These are phyloP conservation scores for Carallia pectinifolia DNA, from an alignment of 345 rosid genomes.

Conservation along the genomic window DNA sequence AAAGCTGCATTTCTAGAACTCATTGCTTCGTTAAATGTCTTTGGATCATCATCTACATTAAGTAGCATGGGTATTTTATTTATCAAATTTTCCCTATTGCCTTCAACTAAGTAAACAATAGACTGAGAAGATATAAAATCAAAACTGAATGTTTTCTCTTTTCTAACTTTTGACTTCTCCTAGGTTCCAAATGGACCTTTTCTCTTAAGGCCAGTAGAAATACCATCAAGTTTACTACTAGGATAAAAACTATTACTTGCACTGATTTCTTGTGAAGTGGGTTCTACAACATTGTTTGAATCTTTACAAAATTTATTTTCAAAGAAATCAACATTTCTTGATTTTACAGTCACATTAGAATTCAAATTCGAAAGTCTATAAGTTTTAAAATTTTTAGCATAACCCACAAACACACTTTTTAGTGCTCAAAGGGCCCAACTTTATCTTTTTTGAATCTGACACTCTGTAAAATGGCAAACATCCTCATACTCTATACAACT, in stretches of 20 bases:
- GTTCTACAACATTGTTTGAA: neutral
- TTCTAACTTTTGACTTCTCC: neutral
- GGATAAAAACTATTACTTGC: neutral
- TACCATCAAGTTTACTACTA: neutral
- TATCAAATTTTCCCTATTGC: neutral
- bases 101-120: neutral
- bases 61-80: neutral
- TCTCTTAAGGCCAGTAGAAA: neutral
- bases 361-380: neutral
- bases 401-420: neutral
- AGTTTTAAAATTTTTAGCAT: slow-evolving; percentile 4
- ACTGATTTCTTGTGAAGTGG: neutral
- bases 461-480: too few relatives aligned
- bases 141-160: neutral
- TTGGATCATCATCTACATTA: slow-evolving; percentile 1
- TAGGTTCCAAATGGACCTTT: neutral
- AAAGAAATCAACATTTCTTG: slow-evolving; percentile 1
- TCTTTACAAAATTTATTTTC: neutral
- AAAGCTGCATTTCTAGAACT: too few relatives aligned
- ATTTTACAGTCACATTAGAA: slow-evolving; percentile 1
- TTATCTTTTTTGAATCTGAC: too few relatives aligned
- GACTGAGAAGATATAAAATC: slow-evolving; percentile 1
- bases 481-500: too few relatives aligned
- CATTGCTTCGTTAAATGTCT: too few relatives aligned
- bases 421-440: neutral